Conservation (phyloP, 139 green algal genomes). For the Haematococcus lacustris region DNA sequence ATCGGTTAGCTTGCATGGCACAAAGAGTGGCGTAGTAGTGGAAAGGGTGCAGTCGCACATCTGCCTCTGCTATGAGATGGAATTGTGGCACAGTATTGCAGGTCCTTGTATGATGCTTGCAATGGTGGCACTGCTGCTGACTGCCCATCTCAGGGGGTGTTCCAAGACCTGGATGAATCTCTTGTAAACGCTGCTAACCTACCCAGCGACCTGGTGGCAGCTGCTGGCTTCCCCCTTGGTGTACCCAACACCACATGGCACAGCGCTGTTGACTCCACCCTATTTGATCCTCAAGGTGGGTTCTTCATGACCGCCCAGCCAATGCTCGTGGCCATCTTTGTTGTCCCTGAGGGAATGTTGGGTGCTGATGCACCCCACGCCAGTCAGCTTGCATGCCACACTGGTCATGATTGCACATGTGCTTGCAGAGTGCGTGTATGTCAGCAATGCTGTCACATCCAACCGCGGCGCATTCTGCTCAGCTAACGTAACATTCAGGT, state of each 20-base stretch:
- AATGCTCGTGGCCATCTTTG: no score
- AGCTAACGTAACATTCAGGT: no score
- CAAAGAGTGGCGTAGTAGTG: no score
- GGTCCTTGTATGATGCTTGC: not conserved
- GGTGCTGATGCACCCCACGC: no score
- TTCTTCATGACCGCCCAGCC: not conserved
- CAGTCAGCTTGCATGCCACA: no score
- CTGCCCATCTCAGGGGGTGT: constrained; percentile 27
- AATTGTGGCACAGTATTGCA: no score
- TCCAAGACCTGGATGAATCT: constrained; percentile 45
- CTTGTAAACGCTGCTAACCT: constrained; percentile 28
- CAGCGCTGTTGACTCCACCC: constrained; percentile 15
- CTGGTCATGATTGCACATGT: no score
- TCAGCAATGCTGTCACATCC: constrained; percentile 4
- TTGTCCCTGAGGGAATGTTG: no score
- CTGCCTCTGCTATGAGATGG: not conserved
- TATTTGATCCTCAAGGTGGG: constrained; percentile 19
- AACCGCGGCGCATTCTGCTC: constrained; percentile 23
- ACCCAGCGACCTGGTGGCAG: not conserved
- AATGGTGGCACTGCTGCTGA: constrained; percentile 13
- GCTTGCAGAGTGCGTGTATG: constrained; percentile 15
- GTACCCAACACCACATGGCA: constrained; percentile 17
- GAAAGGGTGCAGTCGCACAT: not conserved
- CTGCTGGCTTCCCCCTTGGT: constrained; percentile 1
- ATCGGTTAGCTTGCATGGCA: no score